Base-by-base conservation (phyloP, 768 basidiomycete species). In the Auricularia cornea region DNA sequence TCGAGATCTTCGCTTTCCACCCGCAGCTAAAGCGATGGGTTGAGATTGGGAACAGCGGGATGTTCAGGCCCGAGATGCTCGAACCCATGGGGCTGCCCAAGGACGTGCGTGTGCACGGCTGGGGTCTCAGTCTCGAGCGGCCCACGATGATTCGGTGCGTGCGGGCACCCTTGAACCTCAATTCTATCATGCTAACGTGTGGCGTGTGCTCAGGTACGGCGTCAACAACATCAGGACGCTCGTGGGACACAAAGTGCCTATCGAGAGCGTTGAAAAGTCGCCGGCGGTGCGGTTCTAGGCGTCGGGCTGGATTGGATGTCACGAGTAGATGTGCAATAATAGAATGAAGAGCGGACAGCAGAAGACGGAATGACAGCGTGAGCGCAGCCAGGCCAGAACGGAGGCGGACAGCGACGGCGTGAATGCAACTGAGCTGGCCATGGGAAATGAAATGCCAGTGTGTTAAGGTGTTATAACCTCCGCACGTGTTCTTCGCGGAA, bases 51-150 rank as follows among this genome's bases (percentile, higher is more conserved):
- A 98, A 98, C 77, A 96, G 94, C 72, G 97, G 97, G 28, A 96
- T 99, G 91, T 99, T 99, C 87, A 86, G 97, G 35, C 97, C 97
- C 3, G 97, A 99, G 74, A 98, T 99, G 96, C 80, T 99, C 33
- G 94, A 94, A 73, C 94, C 97, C 6, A 98, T 98, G 95, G 97
- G 97, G 33, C 87, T 98, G 72, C 97, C 97, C 0, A 90, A 92
- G 67, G 94, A 94, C 70, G 94, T 98, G 12, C 88, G 94, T 29
- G 96, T 98, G 29, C 92, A 94, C 66, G 97, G 97, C 20, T 99
- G 95, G 93, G 97, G 97, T 57, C 83, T 99, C 66, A 84, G 87
- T 70, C 79, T 98, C 31, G 97, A 99, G 78, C 79, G 97, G 65
- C 97, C 97, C 20, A 98, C 97, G 1, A 98, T 99, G 97, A 98